phyloP scores from a whole-genome alignment of 768 basidiomycete species.

The Suillus fuscotomentosus region DNA sequence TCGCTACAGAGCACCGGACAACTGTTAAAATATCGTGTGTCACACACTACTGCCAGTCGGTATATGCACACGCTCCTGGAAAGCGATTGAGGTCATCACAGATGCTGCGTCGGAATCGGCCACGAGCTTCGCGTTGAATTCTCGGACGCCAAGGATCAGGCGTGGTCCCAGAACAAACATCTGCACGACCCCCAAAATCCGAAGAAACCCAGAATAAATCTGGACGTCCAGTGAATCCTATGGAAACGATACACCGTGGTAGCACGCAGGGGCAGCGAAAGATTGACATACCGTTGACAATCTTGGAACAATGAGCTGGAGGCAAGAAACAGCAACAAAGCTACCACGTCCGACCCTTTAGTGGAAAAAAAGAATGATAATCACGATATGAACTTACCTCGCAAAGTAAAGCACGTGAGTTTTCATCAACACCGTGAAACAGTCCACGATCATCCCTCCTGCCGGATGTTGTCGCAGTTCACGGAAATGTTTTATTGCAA shows the following conservation, averaged over 20 bases:
- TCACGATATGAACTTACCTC: too few relatives aligned
- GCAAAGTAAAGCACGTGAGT: too few relatives aligned
- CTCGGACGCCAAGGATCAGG: background rate
- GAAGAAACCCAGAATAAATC: background rate
- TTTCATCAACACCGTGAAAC: too few relatives aligned
- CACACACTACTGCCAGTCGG: background rate
- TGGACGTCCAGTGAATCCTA: background rate
- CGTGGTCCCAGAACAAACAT: background rate
- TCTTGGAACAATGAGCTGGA: too few relatives aligned
- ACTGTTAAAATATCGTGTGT: too few relatives aligned
- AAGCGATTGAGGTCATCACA: background rate
- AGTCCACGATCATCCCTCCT: too few relatives aligned
- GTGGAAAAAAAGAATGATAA: too few relatives aligned
- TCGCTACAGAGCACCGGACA: too few relatives aligned
- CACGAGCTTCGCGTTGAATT: background rate
- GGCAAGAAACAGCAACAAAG: too few relatives aligned
- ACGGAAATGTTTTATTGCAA: too few relatives aligned
- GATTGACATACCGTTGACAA: background rate
- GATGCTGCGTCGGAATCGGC: background rate
- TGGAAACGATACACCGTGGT: background rate
- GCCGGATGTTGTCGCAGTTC: too few relatives aligned
- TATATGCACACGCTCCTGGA: background rate
- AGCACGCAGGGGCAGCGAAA: background rate
- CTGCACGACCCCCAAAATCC: background rate
- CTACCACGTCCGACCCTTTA: too few relatives aligned